Conservation (phyloP, 768 basidiomycete genomes). For the Hygrocybe coccinea region DNA sequence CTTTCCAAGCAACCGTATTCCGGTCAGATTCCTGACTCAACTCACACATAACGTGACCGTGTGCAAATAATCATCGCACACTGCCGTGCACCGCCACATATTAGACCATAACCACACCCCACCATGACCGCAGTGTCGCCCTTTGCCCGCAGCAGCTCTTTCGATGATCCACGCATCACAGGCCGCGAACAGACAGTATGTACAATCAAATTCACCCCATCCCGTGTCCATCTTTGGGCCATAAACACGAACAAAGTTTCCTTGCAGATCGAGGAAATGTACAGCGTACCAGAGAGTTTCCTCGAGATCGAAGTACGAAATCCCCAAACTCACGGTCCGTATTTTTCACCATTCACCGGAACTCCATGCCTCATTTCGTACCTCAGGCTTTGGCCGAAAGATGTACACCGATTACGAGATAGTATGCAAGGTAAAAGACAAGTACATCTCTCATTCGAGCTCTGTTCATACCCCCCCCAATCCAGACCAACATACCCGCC, state of each 20-base stretch:
- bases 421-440: constrained; percentile 76
- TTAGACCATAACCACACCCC: too few species aligned
- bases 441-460: constrained; percentile 2
- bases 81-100: too few species aligned
- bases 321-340: constrained; percentile 90
- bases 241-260: constrained; percentile 23
- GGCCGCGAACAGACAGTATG: constrained; percentile 57
- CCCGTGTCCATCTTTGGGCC: constrained; percentile 14
- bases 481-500: constrained; percentile 95
- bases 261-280: constrained; percentile 98
- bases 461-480: background rate
- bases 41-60: too few species aligned
- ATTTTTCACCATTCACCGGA: background rate
- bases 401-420: constrained; percentile 99
- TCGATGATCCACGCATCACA: constrained; percentile 48
- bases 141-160: constrained; percentile 55
- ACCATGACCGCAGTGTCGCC: constrained; percentile 42
- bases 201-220: constrained; percentile 1
- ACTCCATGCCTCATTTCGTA: constrained; percentile 1
- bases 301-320: constrained; percentile 96
- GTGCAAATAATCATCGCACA: too few species aligned
- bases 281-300: constrained; percentile 93
- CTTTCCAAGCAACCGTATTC: too few species aligned
- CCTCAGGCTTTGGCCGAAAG: constrained; percentile 86
- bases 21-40: too few species aligned